These are phyloP conservation scores for Nicotiana rustica DNA, from an alignment of 305 asterid genomes.

Conservation along the genomic window DNA sequence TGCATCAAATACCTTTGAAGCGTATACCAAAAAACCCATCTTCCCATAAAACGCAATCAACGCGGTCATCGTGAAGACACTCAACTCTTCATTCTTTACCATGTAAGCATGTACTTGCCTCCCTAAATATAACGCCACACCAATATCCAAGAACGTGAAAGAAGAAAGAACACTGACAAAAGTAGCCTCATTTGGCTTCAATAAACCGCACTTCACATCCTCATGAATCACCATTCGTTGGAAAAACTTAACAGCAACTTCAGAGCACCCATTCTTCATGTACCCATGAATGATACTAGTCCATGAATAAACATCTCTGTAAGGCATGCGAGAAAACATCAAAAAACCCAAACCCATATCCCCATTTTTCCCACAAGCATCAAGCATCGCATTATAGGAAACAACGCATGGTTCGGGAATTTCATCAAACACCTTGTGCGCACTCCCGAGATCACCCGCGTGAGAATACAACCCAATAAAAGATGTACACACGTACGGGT, in stretches of 20 bases:
- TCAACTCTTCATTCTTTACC: slow-evolving; percentile 59
- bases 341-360: slow-evolving; percentile 59
- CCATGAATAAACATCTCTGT: slow-evolving; percentile 82
- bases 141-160: slow-evolving; percentile 60
- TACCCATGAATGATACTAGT: slow-evolving; percentile 76
- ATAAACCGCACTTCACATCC: slow-evolving; percentile 48
- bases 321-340: slow-evolving; percentile 57
- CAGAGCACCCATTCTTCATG: slow-evolving; percentile 50
- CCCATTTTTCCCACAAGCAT: slow-evolving; percentile 69
- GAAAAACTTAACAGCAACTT: slow-evolving; percentile 59
- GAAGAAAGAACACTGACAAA: slow-evolving; percentile 73
- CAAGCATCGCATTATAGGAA: slow-evolving; percentile 75
- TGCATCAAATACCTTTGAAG: slow-evolving; percentile 51
- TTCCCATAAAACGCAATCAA: slow-evolving; percentile 76
- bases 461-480: slow-evolving; percentile 61
- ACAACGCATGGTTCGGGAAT: slow-evolving; percentile 66
- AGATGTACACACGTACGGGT: slow-evolving; percentile 74
- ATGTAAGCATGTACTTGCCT: slow-evolving; percentile 82
- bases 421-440: slow-evolving; percentile 67
- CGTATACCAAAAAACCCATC: slow-evolving; percentile 64
- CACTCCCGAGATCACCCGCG: slow-evolving; percentile 54
- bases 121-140: slow-evolving; percentile 58
- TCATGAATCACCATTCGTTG: slow-evolving; percentile 64
- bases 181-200: slow-evolving; percentile 86
- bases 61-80: slow-evolving; percentile 61